Evolutionary conservation across 1,284 basidiomycete genomes (phyloP), one percentile per base, ranked within the genome.

Genomic region (Apiotrichum gamsii): DNA sequence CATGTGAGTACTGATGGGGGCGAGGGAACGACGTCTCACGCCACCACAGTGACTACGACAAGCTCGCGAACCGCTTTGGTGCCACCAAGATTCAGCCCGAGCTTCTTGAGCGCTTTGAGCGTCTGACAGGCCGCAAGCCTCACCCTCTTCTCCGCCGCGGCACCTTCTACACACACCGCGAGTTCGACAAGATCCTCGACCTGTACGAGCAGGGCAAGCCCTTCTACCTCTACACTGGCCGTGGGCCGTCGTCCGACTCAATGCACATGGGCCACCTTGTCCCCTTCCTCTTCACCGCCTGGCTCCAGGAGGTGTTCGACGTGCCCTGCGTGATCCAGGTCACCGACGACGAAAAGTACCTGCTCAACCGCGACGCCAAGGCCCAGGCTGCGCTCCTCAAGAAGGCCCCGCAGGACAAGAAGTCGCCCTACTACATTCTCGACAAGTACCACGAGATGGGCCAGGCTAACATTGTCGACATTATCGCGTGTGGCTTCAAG

Each of bases 231-330:
- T 99, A 99, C 74, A 99, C 95, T 0, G 95, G 95, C 29, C 82
- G 95, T 48, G 95, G 95, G 11, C 95, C 95, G 16, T 91, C 87
- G 59, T 94, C 88, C 58, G 89, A 90, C 68, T 95, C 90, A 63
- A 90, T 99, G 87, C 95, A 99, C 75, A 76, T 98, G 54, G 95
- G 95, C 20, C 95, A 99, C 69, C 85, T 95, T 82, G 85, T 97
- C 51, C 95, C 94, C 1, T 98, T 99, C 72, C 80, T 88, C 43
- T 96, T 99, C 73, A 97, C 95, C 47, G 93, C 94, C 67, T 98
- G 94, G 90, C 73, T 98, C 51, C 94, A 98, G 74, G 90, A 95
- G 45, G 90, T 95, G 20, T 97, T 98, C 69, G 81, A 93, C 59
- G 89, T 90, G 13, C 91, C 94, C 4, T 76, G 96, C 30, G 95